Evolutionary conservation across 2,329 filamentous ascomycete species (phyloP).

Genomic region (Neonectria punicea): DNA sequence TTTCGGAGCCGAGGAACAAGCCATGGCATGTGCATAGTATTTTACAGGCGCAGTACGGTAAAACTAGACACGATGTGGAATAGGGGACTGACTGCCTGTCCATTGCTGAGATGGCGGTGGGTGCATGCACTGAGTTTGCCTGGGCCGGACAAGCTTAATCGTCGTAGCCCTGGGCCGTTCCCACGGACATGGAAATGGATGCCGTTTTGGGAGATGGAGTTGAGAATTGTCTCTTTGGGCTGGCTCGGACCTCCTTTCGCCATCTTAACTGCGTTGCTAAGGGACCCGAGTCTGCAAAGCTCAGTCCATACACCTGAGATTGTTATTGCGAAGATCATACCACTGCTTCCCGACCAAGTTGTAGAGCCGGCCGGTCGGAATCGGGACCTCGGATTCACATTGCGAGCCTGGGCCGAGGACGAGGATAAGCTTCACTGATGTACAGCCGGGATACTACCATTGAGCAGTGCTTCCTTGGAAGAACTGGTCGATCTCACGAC

Average conservation of each 20-base stretch:
- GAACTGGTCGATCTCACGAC: constrained; percentile 10
- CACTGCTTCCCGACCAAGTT: neutral
- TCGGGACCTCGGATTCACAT: neutral
- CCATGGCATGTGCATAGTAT: neutral
- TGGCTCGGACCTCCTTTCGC: constrained; percentile 16
- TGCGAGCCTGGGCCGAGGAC: neutral
- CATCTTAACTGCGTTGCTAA: constrained; percentile 10
- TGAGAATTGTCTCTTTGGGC: constrained; percentile 20
- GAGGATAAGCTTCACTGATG: neutral
- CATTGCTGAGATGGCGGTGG: constrained; percentile 32
- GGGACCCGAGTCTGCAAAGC: constrained; percentile 4
- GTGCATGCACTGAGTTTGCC: constrained; percentile 38
- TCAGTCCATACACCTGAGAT: neutral
- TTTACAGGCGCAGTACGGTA: constrained; percentile 31
- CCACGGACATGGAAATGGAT: constrained; percentile 32
- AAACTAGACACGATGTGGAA: constrained; percentile 40
- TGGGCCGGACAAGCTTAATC: constrained; percentile 41
- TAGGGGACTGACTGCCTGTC: constrained; percentile 27
- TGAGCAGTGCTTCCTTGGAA: neutral
- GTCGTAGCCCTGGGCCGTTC: constrained; percentile 9
- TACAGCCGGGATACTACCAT: neutral
- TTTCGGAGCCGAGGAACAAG: constrained; percentile 19
- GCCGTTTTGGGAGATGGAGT: constrained; percentile 36
- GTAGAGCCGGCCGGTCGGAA: neutral
- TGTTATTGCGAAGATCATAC: neutral